These are phyloP conservation scores for Colletotrichum incanum DNA, from an alignment of 2,329 filamentous ascomycete genomes.

Conservation along the genomic window DNA sequence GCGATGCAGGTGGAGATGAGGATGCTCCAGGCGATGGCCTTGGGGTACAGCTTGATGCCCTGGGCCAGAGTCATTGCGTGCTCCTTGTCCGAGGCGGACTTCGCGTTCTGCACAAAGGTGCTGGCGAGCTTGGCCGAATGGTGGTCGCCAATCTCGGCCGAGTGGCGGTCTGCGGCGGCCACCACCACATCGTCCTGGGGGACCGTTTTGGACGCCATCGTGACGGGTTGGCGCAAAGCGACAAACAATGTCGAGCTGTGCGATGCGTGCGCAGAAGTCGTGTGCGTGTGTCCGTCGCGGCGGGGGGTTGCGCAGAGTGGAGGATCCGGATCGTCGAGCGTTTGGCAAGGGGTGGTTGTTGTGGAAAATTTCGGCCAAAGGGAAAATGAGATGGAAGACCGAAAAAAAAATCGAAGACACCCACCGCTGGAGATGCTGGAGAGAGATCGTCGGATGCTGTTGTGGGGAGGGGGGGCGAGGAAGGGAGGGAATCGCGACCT, in stretches of 20 bases:
- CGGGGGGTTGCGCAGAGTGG: background rate
- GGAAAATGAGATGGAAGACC: background rate
- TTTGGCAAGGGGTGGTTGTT: background rate
- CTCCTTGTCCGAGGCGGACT: constrained; percentile 71
- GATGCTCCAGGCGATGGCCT: constrained; percentile 87
- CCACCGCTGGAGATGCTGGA: constrained; percentile 10
- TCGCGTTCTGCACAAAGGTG: constrained; percentile 62
- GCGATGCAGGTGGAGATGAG: constrained; percentile 91
- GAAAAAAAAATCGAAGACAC: no score
- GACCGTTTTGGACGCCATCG: constrained; percentile 35
- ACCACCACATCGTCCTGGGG: constrained; percentile 25
- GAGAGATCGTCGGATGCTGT: constrained; percentile 1
- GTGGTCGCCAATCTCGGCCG: constrained; percentile 31
- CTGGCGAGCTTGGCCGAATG: constrained; percentile 48
- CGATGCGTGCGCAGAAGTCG: background rate
- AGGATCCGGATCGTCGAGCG: background rate
- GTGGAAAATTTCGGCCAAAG: background rate
- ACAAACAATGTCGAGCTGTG: background rate
- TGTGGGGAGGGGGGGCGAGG: background rate
- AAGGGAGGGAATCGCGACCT: constrained; percentile 10
- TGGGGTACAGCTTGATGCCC: constrained; percentile 87
- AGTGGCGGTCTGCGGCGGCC: constrained; percentile 23
- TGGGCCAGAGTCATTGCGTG: constrained; percentile 81
- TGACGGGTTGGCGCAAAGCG: constrained; percentile 1
- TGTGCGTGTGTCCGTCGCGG: background rate